Conservation (phyloP, 2,329 filamentous ascomycete species). For the Mariannaea sp. region DNA sequence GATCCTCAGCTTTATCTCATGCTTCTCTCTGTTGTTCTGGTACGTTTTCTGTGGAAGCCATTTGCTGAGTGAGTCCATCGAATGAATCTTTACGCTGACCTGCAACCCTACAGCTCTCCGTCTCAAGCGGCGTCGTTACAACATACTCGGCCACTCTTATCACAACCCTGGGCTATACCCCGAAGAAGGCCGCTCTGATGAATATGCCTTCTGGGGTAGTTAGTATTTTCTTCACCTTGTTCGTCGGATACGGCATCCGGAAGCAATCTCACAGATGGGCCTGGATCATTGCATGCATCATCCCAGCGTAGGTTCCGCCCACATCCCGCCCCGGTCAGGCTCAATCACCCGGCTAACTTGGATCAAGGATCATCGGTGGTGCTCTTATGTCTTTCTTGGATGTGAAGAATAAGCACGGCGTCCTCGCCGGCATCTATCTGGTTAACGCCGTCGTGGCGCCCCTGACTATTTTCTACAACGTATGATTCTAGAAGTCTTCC, state of each 20-base stretch:
- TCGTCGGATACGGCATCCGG: slow-evolving; percentile 55
- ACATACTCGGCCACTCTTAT: slow-evolving; percentile 61
- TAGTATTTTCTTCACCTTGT: slow-evolving; percentile 56
- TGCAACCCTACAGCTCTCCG: slow-evolving; percentile 45
- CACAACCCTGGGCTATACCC: slow-evolving; percentile 50
- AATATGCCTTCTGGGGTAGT: slow-evolving; percentile 60
- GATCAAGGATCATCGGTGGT: slow-evolving; percentile 50
- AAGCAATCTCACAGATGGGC: slow-evolving; percentile 54
- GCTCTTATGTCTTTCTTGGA: slow-evolving; percentile 59
- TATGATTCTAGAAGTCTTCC: slow-evolving; percentile 30
- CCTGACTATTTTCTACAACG: slow-evolving; percentile 52
- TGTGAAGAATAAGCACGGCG: slow-evolving; percentile 50
- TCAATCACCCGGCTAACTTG: not conserved
- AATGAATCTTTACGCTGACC: not conserved
- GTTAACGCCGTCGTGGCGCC: slow-evolving; percentile 56
- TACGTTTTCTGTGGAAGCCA: slow-evolving; percentile 38
- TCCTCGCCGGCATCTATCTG: slow-evolving; percentile 55
- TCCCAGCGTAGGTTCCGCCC: slow-evolving; percentile 49
- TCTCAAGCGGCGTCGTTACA: slow-evolving; percentile 59
- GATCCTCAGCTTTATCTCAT: slow-evolving; percentile 60
- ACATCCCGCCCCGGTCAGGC: not conserved
- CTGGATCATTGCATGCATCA: slow-evolving; percentile 54
- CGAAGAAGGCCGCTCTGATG: slow-evolving; percentile 54
- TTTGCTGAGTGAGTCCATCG: not conserved
- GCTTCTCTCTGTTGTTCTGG: slow-evolving; percentile 53